Evolutionary conservation across 345 rosid genomes (phyloP).

Genomic region (Syzygium oleosum): DNA sequence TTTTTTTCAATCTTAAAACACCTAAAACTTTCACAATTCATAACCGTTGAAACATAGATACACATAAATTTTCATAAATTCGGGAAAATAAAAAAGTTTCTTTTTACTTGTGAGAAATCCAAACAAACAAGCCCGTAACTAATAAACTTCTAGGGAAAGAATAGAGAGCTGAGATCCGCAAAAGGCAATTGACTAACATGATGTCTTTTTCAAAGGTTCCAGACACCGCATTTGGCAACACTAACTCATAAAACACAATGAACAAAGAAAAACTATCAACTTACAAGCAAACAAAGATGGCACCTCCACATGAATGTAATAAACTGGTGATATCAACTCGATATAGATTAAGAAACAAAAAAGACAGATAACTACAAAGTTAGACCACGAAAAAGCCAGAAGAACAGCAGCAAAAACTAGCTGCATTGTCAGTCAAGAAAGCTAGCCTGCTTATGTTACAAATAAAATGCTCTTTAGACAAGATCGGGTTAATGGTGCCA

Average conservation of each 20-base stretch:
- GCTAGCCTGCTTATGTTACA: not conserved
- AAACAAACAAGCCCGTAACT: not conserved
- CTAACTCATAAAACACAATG: not conserved
- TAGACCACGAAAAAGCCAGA: not conserved
- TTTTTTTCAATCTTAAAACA: not conserved
- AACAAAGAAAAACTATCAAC: not conserved
- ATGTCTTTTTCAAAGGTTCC: not conserved
- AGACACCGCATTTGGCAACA: not conserved
- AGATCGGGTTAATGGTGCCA: not conserved
- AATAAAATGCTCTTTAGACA: not conserved
- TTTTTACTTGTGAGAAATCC: not conserved
- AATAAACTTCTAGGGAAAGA: not conserved
- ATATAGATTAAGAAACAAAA: not conserved
- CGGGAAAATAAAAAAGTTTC: not conserved
- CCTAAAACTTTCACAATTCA: not conserved
- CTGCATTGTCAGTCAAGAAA: not conserved
- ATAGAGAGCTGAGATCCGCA: not conserved
- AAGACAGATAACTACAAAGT: not conserved
- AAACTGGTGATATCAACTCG: not conserved
- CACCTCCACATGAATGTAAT: not conserved
- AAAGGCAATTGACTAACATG: not conserved
- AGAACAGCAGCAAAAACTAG: not conserved
- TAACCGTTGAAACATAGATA: not conserved
- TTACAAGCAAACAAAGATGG: not conserved
- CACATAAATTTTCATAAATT: not conserved